Evolutionary conservation across 1,284 basidiomycete genomes (phyloP).

Genomic region (Ceratobasidium sp.): DNA sequence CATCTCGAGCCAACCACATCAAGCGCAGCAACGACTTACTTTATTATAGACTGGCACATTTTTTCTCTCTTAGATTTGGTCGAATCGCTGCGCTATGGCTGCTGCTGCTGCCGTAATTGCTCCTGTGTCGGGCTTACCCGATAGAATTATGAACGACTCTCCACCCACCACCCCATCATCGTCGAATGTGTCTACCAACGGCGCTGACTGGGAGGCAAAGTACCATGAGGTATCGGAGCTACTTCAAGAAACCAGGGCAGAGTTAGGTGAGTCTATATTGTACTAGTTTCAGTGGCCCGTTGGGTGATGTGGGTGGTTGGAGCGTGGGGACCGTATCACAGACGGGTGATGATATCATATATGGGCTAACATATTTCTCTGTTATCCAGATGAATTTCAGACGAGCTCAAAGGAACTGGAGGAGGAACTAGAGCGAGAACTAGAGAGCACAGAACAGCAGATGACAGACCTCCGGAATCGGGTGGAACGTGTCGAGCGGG

Average conservation of each 20-base stretch:
- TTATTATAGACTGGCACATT: not conserved
- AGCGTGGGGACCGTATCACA: conserved; percentile 3
- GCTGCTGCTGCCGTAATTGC: conserved; percentile 25
- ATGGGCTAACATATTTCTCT: conserved; percentile 41
- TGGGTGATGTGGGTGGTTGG: conserved; percentile 4
- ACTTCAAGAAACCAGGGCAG: conserved; percentile 85
- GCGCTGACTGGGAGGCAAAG: conserved; percentile 81
- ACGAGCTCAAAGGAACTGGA: conserved; percentile 92
- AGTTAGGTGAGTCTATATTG: conserved; percentile 65
- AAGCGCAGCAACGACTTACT: conserved; percentile 18
- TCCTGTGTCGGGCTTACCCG: conserved; percentile 5
- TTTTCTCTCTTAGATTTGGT: conserved; percentile 1
- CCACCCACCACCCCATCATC: conserved; percentile 37
- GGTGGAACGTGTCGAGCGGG: conserved; percentile 78
- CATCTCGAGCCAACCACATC: conserved; percentile 12
- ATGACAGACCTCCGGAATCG: conserved; percentile 86
- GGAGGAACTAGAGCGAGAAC: conserved; percentile 90
- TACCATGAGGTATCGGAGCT: conserved; percentile 89
- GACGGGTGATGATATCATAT: conserved; percentile 27
- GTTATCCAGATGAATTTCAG: conserved; percentile 83
- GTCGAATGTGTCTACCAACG: conserved; percentile 21
- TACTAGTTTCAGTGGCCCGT: conserved; percentile 41
- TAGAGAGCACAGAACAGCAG: conserved; percentile 87
- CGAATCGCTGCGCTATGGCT: conserved; percentile 12
- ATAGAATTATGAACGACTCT: conserved; percentile 26